Base-by-base conservation (phyloP, 2,329 filamentous ascomycete genomes). In the Ploettnerulaceae sp. region DNA sequence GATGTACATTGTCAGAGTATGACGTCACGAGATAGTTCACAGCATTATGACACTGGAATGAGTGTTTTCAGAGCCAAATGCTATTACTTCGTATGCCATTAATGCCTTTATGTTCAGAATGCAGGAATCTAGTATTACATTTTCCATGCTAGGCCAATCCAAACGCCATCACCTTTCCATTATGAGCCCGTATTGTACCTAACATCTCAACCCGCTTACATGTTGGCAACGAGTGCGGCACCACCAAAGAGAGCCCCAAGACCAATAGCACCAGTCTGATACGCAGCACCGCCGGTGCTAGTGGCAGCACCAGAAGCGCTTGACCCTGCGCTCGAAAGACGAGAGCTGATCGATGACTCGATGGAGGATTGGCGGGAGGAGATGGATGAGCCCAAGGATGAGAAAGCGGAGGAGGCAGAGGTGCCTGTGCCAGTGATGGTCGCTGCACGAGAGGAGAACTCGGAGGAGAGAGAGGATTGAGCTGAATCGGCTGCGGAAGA, bases 221-320 rank as follows among this genome's bases (percentile, higher is more conserved):
- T 36, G 43, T 57, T 56, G 26, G 53, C 57, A 20, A 59, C 49
- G n/a, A 59, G 28, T 25, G 56, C 57, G 12, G 52, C 60, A 49
- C 51, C 58, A 45, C 60, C 60, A 15, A 62, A 59, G 1, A 62
- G 47, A 44, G 58, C 60, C 26, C 57, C 58, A 8, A 55, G 44
- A 34, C 53, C 59, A 21, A 62, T 51, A 34, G 58, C 59, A 47
- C 51, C 59, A 48, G 57, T 60, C 32, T 54, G 57, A 11, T 50
- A 47, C 4, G 57, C 49, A 7, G 55, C 57, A 33, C 55, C 57
- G 37, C 21, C 55, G 12, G 48, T 47, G 6, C 49, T 39, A 0
- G 42, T 25, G 8, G 51, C 47, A 12, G 53, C 49, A 9, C 18
- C 34, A 14, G 41, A 32, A 7, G 45, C 36, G 12, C 17, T 34